Base-by-base conservation (phyloP, 345 rosid genomes). In the Corchorus olitorius region DNA sequence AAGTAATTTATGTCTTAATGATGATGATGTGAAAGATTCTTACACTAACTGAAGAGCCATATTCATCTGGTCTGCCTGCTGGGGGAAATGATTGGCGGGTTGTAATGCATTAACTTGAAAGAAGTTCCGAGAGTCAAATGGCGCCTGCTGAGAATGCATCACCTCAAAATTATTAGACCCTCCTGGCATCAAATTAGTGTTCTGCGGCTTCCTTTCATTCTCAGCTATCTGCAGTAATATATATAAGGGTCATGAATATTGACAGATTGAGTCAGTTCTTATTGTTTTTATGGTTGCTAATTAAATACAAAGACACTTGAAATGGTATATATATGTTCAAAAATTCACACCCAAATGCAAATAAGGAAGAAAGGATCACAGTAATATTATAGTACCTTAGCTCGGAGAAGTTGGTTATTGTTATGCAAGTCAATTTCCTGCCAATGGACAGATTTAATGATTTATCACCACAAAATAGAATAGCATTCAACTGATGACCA, bases 371-470 rank as follows among this genome's bases (percentile, higher is more conserved):
- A 13, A 27, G 27, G 27, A 27, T 27, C 27, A 27, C 27, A 27
- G 27, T 27, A 27, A 27, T 27, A 27, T n/a, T n/a, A 27, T 27
- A 27, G 0, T 27, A 96, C 99, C 98, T 93, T 93, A 19, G 98
- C 91, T 75, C 98, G 92, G 68, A 96, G 99, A 78, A 91, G 85
- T 84, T 96, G 98, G 85, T 96, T 96, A 75, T 83, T 92, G 82
- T 88, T 93, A 84, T 96, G 97, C 92, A 96, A 88, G 76, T 96
- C 99, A 74, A 90, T 84, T 87, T 93, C 99, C 99, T 93, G 86
- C 77, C 78, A 72, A 33, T 60, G 58, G 2, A 63, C 11, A 35
- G 6, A 27, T 59, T 45, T 45, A 59, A 22, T 35, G 6, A 27
- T 59, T 45, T 45, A 59, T 45, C 50, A 73, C 14, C 62, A 54